Evolutionary conservation across 805 yeast species (phyloP), one percentile per base, ranked within the genome.

Genomic region (Candida ortonii): DNA sequence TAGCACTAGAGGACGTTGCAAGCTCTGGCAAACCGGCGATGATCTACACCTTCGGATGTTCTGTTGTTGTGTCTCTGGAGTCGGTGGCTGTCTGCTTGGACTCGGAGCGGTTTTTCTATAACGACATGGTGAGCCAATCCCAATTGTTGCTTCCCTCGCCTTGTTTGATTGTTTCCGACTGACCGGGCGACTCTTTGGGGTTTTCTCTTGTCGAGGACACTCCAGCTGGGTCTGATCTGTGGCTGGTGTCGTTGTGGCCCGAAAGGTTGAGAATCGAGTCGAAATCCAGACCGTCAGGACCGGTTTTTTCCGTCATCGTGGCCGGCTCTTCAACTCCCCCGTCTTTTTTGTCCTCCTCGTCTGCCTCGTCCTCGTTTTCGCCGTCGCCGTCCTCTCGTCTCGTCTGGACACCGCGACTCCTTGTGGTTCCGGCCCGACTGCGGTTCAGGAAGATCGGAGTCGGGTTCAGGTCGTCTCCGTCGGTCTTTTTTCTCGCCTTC

Each of bases 401-500:
- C 29, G 30, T 33, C 19, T 30, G 22, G 33, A 13, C 11, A 21
- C 36, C 16, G 20, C 28, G 6, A 16, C 13, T 23, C 24, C 36
- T 39, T 19, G 38, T 35, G 24, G 30, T 14, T 4, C 25, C 30
- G 4, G 33, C 19, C 15, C 31, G 44, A 22, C 35, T 47, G 11
- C 36, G 47, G 25, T 37, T 53, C 9, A 44, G n/a, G 11, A 46
- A 39, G 13, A 67, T 50, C 2, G 71, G 64, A 3, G 74, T 66
- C 1, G 78, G 76, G 45, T 67, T 64, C 34, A 68, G 54, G 47
- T 71, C 76, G 43, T 71, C 76, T 11, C 76, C 78, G 46, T 70
- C 74, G 21, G 52, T 47, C 33, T 47, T 51, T 37, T 52, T 48
- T 41, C 41, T 57, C 34, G 49, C 54, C 34, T 65, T 32, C 43